Base-by-base conservation (phyloP, 1,284 basidiomycete genomes). In the Caloboletus inedulis region DNA sequence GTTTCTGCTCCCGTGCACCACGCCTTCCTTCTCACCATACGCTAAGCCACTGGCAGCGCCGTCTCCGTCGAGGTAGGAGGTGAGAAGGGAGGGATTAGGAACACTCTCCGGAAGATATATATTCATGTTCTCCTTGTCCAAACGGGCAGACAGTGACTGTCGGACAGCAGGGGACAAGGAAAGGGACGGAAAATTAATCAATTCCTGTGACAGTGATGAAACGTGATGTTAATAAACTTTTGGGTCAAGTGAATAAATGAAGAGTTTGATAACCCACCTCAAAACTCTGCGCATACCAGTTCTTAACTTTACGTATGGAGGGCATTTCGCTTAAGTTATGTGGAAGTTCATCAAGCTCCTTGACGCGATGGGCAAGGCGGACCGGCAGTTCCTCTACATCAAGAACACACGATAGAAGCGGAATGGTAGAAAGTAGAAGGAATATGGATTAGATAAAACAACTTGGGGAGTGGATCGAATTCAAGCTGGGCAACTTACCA, bases 231-330 rank as follows among this genome's bases (percentile, higher is more conserved):
- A 18, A 36, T 56, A 9, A 21, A 6, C 23, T 8, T 4, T 27
- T 2, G 31, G 23, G 30, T 18, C 37, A 29, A 16, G 9, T 9
- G 19, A 35, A 27, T 23, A 16, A 19, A 41, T 19, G 1, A 16
- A 29, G 18, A n/a, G 12, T 8, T 12, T 14, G n/a, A 29, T 18
- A 25, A 60, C 59, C 23, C 52, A 94, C 94, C 78, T 98, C 90
- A 66, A 99, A 98, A n/a, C 91, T 94, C 74, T 98, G 93, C 0
- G 94, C 95, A 68, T 99, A 99, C 96, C 96, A 99, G 67, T 97
- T 88, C 77, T 95, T 95, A 59, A 99, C 96, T 66, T 92, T 94
- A 59, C 89, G 84, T 60, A 99, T 98, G 39, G 89, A 91, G 0
- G 92, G 89, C 94, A 96, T 97, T 52, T 85, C 82, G 63, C 86